phyloP scores from a whole-genome alignment of 495 filamentous ascomycete genomes.

The Pyronema omphalodes region DNA sequence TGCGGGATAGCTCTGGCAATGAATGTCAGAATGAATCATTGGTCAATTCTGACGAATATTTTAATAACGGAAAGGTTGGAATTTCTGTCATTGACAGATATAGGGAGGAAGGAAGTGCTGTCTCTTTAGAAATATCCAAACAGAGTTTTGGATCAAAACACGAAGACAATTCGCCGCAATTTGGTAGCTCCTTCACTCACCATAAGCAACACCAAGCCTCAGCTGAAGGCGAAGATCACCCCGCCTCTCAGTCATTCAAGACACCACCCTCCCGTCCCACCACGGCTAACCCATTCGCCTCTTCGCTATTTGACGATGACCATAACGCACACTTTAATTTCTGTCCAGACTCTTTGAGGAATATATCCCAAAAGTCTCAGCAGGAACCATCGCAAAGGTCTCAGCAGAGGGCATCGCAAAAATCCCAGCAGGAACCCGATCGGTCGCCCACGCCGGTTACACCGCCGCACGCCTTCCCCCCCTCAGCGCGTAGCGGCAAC shows the following conservation, averaged over 20 bases:
- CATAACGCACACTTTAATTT: not conserved
- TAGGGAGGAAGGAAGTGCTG: not conserved
- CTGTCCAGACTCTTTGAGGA: not conserved
- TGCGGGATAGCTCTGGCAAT: not conserved
- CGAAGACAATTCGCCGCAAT: constrained; percentile 1
- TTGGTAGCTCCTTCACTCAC: not conserved
- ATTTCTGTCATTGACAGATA: constrained; percentile 5
- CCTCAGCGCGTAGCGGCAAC: too few species aligned
- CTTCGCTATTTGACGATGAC: not conserved
- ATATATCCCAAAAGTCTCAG: not conserved
- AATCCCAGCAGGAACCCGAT: too few species aligned
- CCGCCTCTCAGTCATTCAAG: not conserved
- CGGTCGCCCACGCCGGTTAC: too few species aligned
- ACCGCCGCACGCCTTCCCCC: too few species aligned
- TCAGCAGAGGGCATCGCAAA: not conserved
- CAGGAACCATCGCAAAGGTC: not conserved
- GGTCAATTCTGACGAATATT: constrained; percentile 12
- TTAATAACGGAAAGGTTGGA: constrained; percentile 7
- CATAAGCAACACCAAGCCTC: not conserved
- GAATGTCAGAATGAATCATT: constrained; percentile 12
- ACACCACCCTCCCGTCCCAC: not conserved
- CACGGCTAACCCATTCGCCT: not conserved
- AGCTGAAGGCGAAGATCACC: not conserved
- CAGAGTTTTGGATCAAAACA: constrained; percentile 5
- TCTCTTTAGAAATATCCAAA: not conserved